A percentile compares a stretch with the other conserved stretches of the same genome.
These are phyloP conservation scores for Fusarium equiseti DNA, from an alignment of 2,329 filamentous ascomycete genomes.

Conservation along the genomic window DNA sequence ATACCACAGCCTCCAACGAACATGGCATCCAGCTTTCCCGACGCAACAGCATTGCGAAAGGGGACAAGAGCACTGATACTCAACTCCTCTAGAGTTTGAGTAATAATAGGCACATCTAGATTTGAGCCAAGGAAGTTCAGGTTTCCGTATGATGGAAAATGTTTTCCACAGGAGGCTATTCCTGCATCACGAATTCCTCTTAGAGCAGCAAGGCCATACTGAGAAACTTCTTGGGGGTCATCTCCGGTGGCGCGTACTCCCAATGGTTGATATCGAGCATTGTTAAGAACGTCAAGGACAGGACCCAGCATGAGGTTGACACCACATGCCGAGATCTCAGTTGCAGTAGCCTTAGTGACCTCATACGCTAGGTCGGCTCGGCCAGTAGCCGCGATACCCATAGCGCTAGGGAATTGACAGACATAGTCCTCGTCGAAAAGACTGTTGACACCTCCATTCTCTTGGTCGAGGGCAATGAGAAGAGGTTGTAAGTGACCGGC, in stretches of 20 bases:
- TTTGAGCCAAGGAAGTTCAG: conserved; percentile 93
- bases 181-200: conserved; percentile 94
- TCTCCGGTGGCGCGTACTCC: conserved; percentile 92
- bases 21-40: conserved; percentile 87
- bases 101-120: conserved; percentile 93
- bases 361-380: conserved; percentile 87
- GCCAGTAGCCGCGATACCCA: conserved; percentile 95
- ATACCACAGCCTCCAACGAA: conserved; percentile 96
- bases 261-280: conserved; percentile 89
- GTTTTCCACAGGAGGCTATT: conserved; percentile 90
- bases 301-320: conserved; percentile 97
- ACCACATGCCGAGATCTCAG: conserved; percentile 91
- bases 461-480: conserved; percentile 92
- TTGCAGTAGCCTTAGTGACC: conserved; percentile 91
- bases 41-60: conserved; percentile 88
- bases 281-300: conserved; percentile 92
- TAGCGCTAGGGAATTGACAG: conserved; percentile 95
- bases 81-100: conserved; percentile 91
- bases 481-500: conserved; percentile 91
- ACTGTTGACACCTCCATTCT: conserved; percentile 98
- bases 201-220: conserved; percentile 90
- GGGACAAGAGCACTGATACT: conserved; percentile 92
- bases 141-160: conserved; percentile 96
- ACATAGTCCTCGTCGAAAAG: conserved; percentile 96
- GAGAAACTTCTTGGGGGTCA: conserved; percentile 93